Evolutionary conservation across 2,329 filamentous ascomycete species (phyloP).

Genomic region (Cercospora sojina): DNA sequence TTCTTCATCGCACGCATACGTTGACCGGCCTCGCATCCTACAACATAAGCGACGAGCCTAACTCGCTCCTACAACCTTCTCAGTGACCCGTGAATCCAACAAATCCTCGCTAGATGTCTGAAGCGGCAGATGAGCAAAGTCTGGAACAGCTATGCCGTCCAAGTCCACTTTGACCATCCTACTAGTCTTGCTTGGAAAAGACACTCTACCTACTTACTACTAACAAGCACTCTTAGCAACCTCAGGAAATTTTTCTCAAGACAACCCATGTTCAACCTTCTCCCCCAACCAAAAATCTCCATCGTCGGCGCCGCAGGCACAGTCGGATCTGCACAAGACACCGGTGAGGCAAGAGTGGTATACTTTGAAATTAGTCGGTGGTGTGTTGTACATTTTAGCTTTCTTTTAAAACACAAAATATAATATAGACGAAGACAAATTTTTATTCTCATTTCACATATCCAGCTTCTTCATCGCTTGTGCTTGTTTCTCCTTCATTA

Average conservation of each 20-base stretch:
- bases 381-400: not conserved
- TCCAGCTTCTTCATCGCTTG: not conserved
- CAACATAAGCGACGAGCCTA: not conserved
- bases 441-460: too few relatives aligned
- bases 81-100: not conserved
- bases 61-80: not conserved
- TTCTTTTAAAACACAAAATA: not conserved
- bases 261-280: not conserved
- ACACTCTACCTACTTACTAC: too few relatives aligned
- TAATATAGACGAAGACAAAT: not conserved
- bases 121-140: not conserved
- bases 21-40: not conserved
- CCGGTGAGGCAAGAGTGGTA: not conserved
- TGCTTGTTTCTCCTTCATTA: not conserved
- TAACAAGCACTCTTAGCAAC: not conserved
- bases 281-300: conserved; percentile 41
- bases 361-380: not conserved
- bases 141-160: not conserved
- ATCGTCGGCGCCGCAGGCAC: conserved; percentile 54
- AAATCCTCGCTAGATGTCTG: not conserved
- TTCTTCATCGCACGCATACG: not conserved
- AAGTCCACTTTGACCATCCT: not conserved
- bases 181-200: too few relatives aligned
- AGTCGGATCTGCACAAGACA: conserved; percentile 41
- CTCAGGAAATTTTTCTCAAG: not conserved